A percentile compares a stretch with the other conserved stretches of the same genome.
phyloP scores from a whole-genome alignment of 2,329 filamentous ascomycete species.

The Cladophialophora carrionii region DNA sequence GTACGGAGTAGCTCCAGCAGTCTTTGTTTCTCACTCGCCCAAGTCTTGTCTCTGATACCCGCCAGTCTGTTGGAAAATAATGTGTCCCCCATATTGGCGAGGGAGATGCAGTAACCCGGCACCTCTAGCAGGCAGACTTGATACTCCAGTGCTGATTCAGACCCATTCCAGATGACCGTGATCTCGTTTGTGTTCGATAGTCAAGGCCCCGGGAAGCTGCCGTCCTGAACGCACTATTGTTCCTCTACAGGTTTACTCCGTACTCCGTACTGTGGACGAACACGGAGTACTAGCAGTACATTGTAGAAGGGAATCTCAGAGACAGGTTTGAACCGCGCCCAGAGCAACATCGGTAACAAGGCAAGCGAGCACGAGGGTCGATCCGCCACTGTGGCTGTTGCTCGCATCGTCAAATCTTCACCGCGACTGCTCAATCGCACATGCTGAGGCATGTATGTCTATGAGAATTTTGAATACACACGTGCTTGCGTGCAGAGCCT shows the following conservation, averaged over 20 bases:
- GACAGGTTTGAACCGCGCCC: background rate
- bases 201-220: conserved; percentile 17
- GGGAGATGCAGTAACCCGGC: background rate
- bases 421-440: conserved; percentile 1
- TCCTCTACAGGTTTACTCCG: background rate
- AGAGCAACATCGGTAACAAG: conserved; percentile 11
- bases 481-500: background rate
- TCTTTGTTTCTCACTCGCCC: background rate
- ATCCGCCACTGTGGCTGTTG: conserved; percentile 14
- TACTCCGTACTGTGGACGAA: background rate
- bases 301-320: background rate
- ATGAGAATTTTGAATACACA: no score
- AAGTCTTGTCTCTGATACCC: background rate
- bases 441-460: background rate
- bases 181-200: conserved; percentile 36
- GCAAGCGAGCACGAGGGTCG: conserved; percentile 19
- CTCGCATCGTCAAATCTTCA: conserved; percentile 10
- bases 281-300: background rate
- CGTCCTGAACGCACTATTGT: conserved; percentile 26
- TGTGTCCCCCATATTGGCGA: background rate
- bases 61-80: background rate
- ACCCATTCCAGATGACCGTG: conserved; percentile 11
- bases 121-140: background rate
- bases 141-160: background rate
- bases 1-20: background rate